These are phyloP conservation scores for Chrysanthemum seticuspe DNA, from an alignment of 129 eudicot species.

Conservation along the genomic window DNA sequence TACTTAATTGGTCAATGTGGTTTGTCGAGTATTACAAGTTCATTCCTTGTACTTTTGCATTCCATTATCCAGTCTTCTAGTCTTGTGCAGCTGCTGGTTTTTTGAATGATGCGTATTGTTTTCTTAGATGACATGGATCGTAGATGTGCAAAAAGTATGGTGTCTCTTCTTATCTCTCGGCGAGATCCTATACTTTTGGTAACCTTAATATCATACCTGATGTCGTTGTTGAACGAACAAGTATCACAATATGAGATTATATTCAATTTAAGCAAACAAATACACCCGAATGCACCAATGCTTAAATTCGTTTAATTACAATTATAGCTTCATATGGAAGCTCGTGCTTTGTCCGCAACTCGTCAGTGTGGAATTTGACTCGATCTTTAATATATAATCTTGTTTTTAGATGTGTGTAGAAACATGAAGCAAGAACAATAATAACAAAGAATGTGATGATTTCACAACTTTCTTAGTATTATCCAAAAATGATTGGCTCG, in stretches of 20 bases:
- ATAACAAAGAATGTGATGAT: constrained; percentile 80
- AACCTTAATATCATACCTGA: constrained; percentile 77
- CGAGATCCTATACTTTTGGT: constrained; percentile 81
- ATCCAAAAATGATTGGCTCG: constrained; percentile 82
- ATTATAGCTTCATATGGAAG: constrained; percentile 60
- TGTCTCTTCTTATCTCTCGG: no score
- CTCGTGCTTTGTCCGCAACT: constrained; percentile 88
- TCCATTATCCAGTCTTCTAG: no score
- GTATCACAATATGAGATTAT: constrained; percentile 80
- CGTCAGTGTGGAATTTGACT: constrained; percentile 80
- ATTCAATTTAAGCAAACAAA: constrained; percentile 77
- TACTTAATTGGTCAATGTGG: no score
- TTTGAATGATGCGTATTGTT: no score
- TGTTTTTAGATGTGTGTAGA: constrained; percentile 59
- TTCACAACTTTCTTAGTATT: constrained; percentile 81
- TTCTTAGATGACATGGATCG: no score
- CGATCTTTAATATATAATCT: constrained; percentile 61
- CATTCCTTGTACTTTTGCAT: no score
- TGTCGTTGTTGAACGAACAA: constrained; percentile 92
- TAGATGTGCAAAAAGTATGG: no score
- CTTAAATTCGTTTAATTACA: constrained; percentile 77
- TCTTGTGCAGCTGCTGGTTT: no score
- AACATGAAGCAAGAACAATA: constrained; percentile 63
- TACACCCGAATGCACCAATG: constrained; percentile 66
- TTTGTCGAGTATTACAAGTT: no score